Evolutionary conservation across 2,329 filamentous ascomycete genomes (phyloP), one percentile per base, ranked within the genome.

Genomic region (Emericellopsis cladophorae): DNA sequence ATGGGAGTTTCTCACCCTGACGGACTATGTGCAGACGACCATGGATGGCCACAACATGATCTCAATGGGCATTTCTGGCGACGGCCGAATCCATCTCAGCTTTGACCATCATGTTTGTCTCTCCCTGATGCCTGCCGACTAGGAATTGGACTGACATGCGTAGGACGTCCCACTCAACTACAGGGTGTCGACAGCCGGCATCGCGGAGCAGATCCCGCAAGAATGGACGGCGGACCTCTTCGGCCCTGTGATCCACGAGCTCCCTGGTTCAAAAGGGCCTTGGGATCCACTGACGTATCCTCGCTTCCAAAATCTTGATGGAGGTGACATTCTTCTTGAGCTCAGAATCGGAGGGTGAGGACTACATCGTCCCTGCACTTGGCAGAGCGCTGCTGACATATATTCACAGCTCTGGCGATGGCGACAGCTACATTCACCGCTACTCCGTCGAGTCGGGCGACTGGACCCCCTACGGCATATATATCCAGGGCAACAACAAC

Each of bases 41-140:
- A 44, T 48, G 38, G 48, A 50, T 33, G 42, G 42, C 9, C 46
- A 48, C 31, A 50, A 50, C 37, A 50, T 46, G 33, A 50, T 50
- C 26, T 50, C 48, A 4, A 38, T 50, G 42, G 48, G 46, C 2
- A 45, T 50, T 31, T 50, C 48, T 1, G 40, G 42, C 14, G 46
- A 48, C 24, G 48, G 48, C 5, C 36, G 33, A 4, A 48, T 50
- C 33, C 48, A 50, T 31, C 42, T 50, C 12, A 46, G 46, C 24
- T 50, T 47, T 37, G 48, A 50, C 31, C 48, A 50, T 31, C 48
- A 50, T 26, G 46, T 39, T 26, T 24, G 41, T 32, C 4, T 16
- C 33, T 37, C 22, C 31, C 37, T 14, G 8, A 12, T 16, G 31
- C 31, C 7, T n/a, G 29, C 15, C 31, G 11, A 32, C 31, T 32